Percentiles rank a stretch among this genome's conserved stretches.
Evolutionary conservation across 1,284 basidiomycete genomes (phyloP).

Genomic region (Boletus sp.): DNA sequence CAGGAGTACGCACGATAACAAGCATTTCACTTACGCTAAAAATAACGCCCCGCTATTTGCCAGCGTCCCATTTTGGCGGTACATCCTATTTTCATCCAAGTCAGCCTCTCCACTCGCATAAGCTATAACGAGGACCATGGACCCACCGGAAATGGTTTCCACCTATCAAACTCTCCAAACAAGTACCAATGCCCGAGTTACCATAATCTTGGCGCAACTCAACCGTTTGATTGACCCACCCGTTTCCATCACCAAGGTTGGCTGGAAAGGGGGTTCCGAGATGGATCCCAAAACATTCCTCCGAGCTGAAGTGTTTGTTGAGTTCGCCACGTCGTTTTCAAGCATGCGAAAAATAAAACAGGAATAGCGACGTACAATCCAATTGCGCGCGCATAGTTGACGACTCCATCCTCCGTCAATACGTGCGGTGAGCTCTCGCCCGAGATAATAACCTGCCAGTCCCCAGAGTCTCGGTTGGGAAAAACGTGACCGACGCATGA

Average conservation of each 20-base stretch:
- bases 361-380: slow-evolving; percentile 52
- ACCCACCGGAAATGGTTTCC: slow-evolving; percentile 67
- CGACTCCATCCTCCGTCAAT: slow-evolving; percentile 56
- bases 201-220: slow-evolving; percentile 68
- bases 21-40: slow-evolving; percentile 54
- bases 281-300: slow-evolving; percentile 67
- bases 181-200: slow-evolving; percentile 53
- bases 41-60: slow-evolving; percentile 65
- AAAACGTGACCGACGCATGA: not conserved
- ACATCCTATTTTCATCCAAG: slow-evolving; percentile 46
- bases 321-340: not conserved
- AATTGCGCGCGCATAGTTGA: slow-evolving; percentile 63
- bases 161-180: slow-evolving; percentile 63
- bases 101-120: not conserved
- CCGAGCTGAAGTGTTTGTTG: slow-evolving; percentile 47
- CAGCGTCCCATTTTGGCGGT: slow-evolving; percentile 57
- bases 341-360: not conserved
- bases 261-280: slow-evolving; percentile 61
- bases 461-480: not conserved
- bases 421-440: slow-evolving; percentile 57
- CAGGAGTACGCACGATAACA: not conserved
- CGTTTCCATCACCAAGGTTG: slow-evolving; percentile 67
- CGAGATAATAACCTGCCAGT: slow-evolving; percentile 56
- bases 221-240: slow-evolving; percentile 49
- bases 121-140: no score